Percentiles rank a stretch among this genome's conserved stretches.
Conservation (phyloP, 306 rosid genomes). For the Urtica urens region DNA sequence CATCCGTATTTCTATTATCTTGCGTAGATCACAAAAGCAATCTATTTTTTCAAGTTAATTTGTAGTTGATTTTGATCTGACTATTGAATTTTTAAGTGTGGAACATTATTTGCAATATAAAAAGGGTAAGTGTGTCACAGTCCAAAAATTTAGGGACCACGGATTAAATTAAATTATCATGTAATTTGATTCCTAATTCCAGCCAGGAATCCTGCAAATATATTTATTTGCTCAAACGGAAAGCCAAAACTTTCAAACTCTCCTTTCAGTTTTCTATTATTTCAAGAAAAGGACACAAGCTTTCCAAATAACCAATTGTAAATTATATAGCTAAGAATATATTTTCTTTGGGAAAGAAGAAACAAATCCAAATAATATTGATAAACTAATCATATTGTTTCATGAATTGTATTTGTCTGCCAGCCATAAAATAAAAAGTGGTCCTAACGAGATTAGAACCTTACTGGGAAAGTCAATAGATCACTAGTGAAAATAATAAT, state of each 20-base stretch:
- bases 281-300: constrained; percentile 23
- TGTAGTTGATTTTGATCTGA: too few relatives aligned
- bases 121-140: too few relatives aligned
- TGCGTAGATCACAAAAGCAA: too few relatives aligned
- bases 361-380: too few relatives aligned
- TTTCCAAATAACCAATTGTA: constrained; percentile 15
- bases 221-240: constrained; percentile 31
- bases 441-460: neutral
- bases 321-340: constrained; percentile 9
- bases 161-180: too few relatives aligned
- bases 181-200: constrained; percentile 33
- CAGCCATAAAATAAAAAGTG: constrained; percentile 9
- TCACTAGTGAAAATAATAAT: neutral
- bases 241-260: constrained; percentile 17
- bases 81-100: too few relatives aligned
- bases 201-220: constrained; percentile 27
- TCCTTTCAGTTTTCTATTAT: constrained; percentile 22
- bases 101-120: too few relatives aligned
- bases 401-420: constrained; percentile 3
- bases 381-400: constrained; percentile 11
- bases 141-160: too few relatives aligned
- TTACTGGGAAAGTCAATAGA: constrained; percentile 6
- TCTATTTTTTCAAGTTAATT: too few relatives aligned
- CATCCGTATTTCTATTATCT: too few relatives aligned
- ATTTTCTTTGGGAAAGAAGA: neutral